phyloP scores from a whole-genome alignment of 2,329 filamentous ascomycete species.

The Fusarium dimerum region DNA sequence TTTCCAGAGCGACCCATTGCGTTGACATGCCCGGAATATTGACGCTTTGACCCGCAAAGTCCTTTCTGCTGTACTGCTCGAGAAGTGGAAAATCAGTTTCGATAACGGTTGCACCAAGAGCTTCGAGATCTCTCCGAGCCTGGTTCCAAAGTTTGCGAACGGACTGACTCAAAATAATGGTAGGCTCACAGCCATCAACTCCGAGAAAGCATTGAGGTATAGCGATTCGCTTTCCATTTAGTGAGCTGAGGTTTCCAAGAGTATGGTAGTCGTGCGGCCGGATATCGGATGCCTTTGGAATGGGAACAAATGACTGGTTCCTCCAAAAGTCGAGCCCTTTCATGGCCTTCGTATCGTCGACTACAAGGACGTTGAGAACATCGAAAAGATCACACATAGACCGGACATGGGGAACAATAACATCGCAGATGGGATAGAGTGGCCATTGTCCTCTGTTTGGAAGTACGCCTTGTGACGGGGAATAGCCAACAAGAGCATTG shows the following conservation, averaged over 20 bases:
- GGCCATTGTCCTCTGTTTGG: conserved; percentile 56
- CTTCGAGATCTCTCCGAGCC: conserved; percentile 38
- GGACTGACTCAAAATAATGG: conserved; percentile 13
- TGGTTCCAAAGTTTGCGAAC: conserved; percentile 31
- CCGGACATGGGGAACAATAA: conserved; percentile 53
- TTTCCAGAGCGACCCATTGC: conserved; percentile 10
- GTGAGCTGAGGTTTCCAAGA: conserved; percentile 31
- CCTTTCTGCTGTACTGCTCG: conserved; percentile 13
- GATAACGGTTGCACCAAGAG: conserved; percentile 42
- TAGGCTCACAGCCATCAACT: conserved; percentile 26
- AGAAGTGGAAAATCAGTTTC: conserved; percentile 33
- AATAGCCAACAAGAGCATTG: conserved; percentile 57
- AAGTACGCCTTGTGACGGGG: conserved; percentile 53
- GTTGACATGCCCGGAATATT: conserved; percentile 5
- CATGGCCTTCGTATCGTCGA: conserved; percentile 37
- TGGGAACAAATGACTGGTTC: conserved; percentile 45
- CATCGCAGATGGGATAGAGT: conserved; percentile 57
- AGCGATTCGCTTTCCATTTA: conserved; percentile 48
- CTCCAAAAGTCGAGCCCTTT: conserved; percentile 54
- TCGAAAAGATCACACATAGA: conserved; percentile 51
- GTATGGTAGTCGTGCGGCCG: conserved; percentile 35
- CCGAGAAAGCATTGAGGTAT: conserved; percentile 54
- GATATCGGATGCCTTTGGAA: conserved; percentile 36
- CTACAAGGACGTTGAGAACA: conserved; percentile 49
- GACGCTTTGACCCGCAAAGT: conserved; percentile 9